Evolutionary conservation across 2,329 filamentous ascomycete genomes (phyloP).

Genomic region (Trichoderma cornu-damae): DNA sequence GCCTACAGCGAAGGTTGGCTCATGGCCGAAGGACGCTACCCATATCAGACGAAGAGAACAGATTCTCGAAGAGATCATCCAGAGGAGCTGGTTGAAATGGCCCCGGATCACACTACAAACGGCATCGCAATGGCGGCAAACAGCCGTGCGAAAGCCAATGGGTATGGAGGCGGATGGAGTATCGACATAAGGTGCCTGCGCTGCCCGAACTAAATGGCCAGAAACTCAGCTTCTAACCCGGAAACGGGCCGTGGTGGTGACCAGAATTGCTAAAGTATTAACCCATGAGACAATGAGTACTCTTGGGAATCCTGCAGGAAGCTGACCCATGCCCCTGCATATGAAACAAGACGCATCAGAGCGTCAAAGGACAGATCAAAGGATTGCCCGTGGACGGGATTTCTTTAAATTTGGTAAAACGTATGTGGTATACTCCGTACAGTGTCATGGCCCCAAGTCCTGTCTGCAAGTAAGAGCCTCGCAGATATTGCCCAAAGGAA

Average conservation of each 20-base stretch:
- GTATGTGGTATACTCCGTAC: not conserved
- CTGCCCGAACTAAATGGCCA: not conserved
- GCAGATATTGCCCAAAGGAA: constrained; percentile 19
- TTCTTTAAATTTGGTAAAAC: not conserved
- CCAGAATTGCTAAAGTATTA: constrained; percentile 2
- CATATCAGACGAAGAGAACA: not conserved
- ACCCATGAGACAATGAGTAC: constrained; percentile 6
- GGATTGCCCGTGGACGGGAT: not conserved
- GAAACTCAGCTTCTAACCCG: not conserved
- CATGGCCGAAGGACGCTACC: not conserved
- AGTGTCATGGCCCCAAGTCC: not conserved
- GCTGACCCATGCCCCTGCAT: constrained; percentile 9
- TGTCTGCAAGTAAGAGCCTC: constrained; percentile 11
- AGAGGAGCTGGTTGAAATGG: not conserved
- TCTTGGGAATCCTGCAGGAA: constrained; percentile 11
- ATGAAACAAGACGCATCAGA: constrained; percentile 9
- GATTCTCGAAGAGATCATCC: not conserved
- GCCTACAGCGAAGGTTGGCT: not conserved
- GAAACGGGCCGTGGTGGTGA: constrained; percentile 14
- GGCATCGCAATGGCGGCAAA: not conserved
- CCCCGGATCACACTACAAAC: not conserved
- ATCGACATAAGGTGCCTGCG: not conserved
- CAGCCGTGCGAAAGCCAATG: not conserved
- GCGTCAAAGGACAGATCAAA: not conserved
- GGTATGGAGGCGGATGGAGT: not conserved